phyloP scores from a whole-genome alignment of 768 basidiomycete species.

The Rhodotorula paludigena region DNA sequence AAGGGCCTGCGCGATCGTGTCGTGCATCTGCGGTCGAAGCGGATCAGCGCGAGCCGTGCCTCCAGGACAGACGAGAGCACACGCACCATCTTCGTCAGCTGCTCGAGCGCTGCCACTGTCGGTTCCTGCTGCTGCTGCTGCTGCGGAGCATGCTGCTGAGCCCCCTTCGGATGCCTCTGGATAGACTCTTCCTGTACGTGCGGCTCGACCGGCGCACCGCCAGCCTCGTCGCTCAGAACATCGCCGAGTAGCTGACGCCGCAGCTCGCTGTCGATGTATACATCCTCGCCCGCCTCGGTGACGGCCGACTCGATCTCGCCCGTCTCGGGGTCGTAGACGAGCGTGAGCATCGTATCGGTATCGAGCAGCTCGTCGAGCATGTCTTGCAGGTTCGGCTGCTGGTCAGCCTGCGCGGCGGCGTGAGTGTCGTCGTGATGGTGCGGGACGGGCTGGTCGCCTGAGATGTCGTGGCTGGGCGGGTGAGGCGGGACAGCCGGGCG shows the following conservation, averaged over 20 bases:
- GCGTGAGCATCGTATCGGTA: neutral
- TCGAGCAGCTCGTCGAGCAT: neutral
- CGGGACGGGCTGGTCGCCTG: neutral
- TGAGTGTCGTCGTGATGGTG: neutral
- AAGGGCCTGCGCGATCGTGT: neutral
- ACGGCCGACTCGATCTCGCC: constrained; percentile 26
- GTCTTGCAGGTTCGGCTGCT: neutral
- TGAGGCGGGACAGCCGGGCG: too few species aligned
- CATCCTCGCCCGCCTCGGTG: constrained; percentile 5
- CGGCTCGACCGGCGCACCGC: neutral
- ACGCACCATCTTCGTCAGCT: constrained; percentile 6
- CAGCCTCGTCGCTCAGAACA: neutral
- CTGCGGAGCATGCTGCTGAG: too few species aligned
- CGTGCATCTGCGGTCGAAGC: neutral
- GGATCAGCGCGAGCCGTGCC: neutral
- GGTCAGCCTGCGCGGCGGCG: neutral
- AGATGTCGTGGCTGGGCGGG: too few species aligned
- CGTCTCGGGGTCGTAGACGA: constrained; percentile 28
- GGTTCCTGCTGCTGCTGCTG: neutral
- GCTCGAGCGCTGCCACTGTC: neutral
- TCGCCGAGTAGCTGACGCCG: constrained; percentile 2
- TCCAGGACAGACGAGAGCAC: too few species aligned
- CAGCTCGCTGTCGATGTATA: constrained; percentile 11
- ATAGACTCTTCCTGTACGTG: too few species aligned
- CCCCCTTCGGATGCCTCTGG: too few species aligned